Evolutionary conservation across 176 grass and related monocot genomes (phyloP).

Genomic region (Aechmea fasciata): DNA sequence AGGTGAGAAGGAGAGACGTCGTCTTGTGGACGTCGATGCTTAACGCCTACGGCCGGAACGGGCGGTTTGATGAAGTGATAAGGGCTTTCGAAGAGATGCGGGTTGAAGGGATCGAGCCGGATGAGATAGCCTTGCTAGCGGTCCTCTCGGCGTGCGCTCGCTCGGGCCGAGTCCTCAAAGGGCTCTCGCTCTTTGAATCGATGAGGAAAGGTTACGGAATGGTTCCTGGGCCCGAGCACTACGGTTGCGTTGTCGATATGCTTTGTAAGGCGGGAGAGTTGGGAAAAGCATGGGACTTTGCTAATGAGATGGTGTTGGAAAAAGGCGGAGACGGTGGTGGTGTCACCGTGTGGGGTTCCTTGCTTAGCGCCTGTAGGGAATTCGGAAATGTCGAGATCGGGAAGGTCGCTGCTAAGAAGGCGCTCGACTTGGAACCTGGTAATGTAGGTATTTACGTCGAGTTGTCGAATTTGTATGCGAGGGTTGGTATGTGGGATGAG

Average conservation of each 20-base stretch:
- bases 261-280: constrained; percentile 43
- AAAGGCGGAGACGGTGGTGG: constrained; percentile 15
- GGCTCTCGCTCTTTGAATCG: constrained; percentile 40
- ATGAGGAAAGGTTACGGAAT: constrained; percentile 18
- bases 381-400: constrained; percentile 31
- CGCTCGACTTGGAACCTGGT: constrained; percentile 39
- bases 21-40: constrained; percentile 58
- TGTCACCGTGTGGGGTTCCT: constrained; percentile 36
- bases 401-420: constrained; percentile 51
- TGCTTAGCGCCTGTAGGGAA: constrained; percentile 48
- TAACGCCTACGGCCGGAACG: constrained; percentile 47
- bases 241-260: constrained; percentile 47
- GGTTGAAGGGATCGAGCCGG: constrained; percentile 23
- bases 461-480: constrained; percentile 57
- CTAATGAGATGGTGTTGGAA: constrained; percentile 9
- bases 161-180: constrained; percentile 35
- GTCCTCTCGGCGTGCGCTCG: constrained; percentile 58
- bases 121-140: constrained; percentile 38
- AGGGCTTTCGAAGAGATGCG: constrained; percentile 39
- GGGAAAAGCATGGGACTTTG: constrained; percentile 47
- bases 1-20: constrained; percentile 21
- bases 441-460: constrained; percentile 42
- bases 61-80: constrained; percentile 42
- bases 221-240: constrained; percentile 42
- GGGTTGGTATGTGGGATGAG: constrained; percentile 49